These are phyloP conservation scores for Beta lomatogona DNA, from an alignment of 179 eudicot species.

Conservation along the genomic window DNA sequence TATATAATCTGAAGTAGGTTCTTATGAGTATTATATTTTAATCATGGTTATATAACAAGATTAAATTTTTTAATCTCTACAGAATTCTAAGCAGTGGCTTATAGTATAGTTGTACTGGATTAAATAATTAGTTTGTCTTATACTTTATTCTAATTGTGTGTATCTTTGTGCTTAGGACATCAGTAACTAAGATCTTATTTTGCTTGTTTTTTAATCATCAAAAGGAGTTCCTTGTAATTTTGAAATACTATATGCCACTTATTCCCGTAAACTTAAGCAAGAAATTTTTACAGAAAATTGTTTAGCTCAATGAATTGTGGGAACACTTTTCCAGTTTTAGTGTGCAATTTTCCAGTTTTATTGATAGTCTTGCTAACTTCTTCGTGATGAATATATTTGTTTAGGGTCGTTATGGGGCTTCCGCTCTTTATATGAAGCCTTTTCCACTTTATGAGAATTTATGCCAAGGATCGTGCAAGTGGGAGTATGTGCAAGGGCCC, in stretches of 20 bases:
- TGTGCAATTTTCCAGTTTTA: too few species aligned
- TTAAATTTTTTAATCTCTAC: constrained; percentile 32
- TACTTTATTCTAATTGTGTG: constrained; percentile 33
- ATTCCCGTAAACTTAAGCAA: constrained; percentile 17
- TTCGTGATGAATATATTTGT: too few species aligned
- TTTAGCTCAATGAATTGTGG: neutral
- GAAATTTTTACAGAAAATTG: constrained; percentile 9
- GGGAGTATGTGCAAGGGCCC: too few species aligned
- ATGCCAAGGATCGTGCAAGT: too few species aligned
- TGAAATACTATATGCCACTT: constrained; percentile 26
- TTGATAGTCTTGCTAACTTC: too few species aligned
- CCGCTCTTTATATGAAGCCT: too few species aligned
- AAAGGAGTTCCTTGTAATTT: constrained; percentile 15
- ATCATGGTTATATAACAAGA: constrained; percentile 51
- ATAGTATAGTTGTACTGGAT: constrained; percentile 24
- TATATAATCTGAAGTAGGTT: constrained; percentile 47
- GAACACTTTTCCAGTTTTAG: neutral
- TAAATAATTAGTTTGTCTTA: constrained; percentile 54
- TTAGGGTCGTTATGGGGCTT: too few species aligned
- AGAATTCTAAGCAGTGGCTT: constrained; percentile 33
- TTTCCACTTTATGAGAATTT: too few species aligned
- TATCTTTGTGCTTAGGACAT: constrained; percentile 49
- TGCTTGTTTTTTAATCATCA: constrained; percentile 10
- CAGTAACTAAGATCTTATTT: constrained; percentile 28
- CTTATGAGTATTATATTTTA: constrained; percentile 40